Conservation (phyloP, 1,284 basidiomycete genomes). For the Taiwanofungus camphoratus region DNA sequence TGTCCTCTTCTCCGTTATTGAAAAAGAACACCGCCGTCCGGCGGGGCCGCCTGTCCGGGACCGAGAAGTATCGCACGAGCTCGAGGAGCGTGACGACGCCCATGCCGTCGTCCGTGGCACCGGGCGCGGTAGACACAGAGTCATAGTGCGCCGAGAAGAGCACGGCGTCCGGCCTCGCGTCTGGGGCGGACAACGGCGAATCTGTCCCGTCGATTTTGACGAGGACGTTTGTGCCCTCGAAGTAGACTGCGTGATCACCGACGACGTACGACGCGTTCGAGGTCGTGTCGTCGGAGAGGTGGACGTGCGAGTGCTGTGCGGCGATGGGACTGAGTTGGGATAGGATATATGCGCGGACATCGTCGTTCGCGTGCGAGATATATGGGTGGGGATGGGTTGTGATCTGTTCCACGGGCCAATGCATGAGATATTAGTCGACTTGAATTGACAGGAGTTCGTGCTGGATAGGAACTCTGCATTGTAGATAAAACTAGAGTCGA, state of each 20-base stretch:
- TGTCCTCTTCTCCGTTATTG: conserved; percentile 79
- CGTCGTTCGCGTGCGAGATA: conserved; percentile 70
- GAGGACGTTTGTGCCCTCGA: conserved; percentile 68
- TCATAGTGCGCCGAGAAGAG: conserved; percentile 80
- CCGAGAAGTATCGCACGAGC: conserved; percentile 54
- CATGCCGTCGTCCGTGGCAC: conserved; percentile 76
- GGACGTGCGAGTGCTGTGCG: conserved; percentile 35
- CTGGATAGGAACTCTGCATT: background rate
- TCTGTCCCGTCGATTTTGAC: conserved; percentile 62
- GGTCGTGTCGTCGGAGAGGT: conserved; percentile 49
- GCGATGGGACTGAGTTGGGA: conserved; percentile 45
- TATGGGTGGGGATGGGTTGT: conserved; percentile 66
- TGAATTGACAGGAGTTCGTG: background rate
- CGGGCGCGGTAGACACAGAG: conserved; percentile 70
- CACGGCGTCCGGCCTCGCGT: conserved; percentile 38
- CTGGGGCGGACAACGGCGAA: conserved; percentile 5
- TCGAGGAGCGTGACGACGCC: conserved; percentile 63
- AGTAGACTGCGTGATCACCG: conserved; percentile 40
- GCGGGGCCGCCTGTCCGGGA: conserved; percentile 34
- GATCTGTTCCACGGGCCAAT: conserved; percentile 37
- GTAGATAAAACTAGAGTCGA: background rate
- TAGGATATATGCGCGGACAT: conserved; percentile 55
- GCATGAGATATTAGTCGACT: background rate
- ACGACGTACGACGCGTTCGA: conserved; percentile 52
- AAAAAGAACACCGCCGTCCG: conserved; percentile 72